Conservation (phyloP, 2,329 filamentous ascomycete species). For the Keithomyces neogunnii region DNA sequence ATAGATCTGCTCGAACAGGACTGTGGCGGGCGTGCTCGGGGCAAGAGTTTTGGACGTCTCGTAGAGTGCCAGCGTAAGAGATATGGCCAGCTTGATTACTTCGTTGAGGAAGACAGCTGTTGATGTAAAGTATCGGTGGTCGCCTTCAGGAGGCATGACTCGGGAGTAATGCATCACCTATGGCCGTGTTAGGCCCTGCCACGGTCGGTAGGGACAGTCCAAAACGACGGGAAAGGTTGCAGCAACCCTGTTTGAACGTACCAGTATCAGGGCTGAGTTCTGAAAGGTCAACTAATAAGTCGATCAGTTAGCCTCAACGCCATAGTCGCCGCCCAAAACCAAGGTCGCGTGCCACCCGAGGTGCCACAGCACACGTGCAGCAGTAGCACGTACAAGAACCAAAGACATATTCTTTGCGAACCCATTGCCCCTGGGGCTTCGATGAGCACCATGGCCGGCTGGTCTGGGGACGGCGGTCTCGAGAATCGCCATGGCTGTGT, state of each 20-base stretch:
- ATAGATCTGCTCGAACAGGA: slow-evolving; percentile 72
- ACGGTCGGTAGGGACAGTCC: background rate
- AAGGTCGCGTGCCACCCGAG: background rate
- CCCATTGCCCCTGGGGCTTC: slow-evolving; percentile 6
- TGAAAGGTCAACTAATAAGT: slow-evolving; percentile 56
- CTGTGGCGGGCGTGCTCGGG: slow-evolving; percentile 69
- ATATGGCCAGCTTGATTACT: slow-evolving; percentile 80
- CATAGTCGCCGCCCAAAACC: background rate
- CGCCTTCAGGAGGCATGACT: slow-evolving; percentile 76
- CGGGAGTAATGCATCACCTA: slow-evolving; percentile 92
- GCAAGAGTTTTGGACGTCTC: slow-evolving; percentile 73
- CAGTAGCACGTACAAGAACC: slow-evolving; percentile 10
- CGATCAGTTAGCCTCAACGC: slow-evolving; percentile 9
- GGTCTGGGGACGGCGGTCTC: slow-evolving; percentile 9
- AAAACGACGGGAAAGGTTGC: too few relatives aligned
- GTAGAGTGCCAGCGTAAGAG: slow-evolving; percentile 78
- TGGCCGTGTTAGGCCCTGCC: background rate
- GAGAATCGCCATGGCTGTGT: slow-evolving; percentile 12
- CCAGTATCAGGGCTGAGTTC: slow-evolving; percentile 70
- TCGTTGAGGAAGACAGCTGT: slow-evolving; percentile 93
- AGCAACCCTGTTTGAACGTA: slow-evolving; percentile 24
- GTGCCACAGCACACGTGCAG: background rate
- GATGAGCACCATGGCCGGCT: slow-evolving; percentile 4
- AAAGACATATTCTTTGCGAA: slow-evolving; percentile 15
- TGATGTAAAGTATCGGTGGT: slow-evolving; percentile 85